Evolutionary conservation across 441 rosid genomes (phyloP).

Genomic region (Adansonia rubrostipa): DNA sequence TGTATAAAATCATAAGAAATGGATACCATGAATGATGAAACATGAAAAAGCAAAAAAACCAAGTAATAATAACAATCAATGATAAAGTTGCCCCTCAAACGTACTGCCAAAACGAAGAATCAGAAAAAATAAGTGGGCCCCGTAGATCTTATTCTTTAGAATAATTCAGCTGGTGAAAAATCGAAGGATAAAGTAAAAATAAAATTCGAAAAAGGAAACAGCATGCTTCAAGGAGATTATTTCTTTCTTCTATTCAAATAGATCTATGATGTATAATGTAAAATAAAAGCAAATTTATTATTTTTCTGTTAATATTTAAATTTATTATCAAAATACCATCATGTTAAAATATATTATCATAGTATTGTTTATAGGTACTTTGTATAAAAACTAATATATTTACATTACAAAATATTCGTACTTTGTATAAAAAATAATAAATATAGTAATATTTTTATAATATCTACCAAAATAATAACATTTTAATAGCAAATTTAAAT

Average conservation of each 20-base stretch:
- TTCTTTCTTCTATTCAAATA: slow-evolving; percentile 21
- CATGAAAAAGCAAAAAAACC: neutral
- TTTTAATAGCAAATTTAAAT: no score
- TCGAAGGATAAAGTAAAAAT: slow-evolving; percentile 23
- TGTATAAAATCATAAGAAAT: slow-evolving; percentile 19
- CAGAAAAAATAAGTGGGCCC: slow-evolving; percentile 30
- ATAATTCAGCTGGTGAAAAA: slow-evolving; percentile 29
- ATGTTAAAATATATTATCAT: no score
- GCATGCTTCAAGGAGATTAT: slow-evolving; percentile 17
- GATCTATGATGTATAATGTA: neutral
- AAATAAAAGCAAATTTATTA: no score
- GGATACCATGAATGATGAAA: neutral
- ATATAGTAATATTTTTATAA: no score
- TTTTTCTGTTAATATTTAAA: no score
- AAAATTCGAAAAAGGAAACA: slow-evolving; percentile 14
- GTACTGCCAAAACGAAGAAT: slow-evolving; percentile 20
- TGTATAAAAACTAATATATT: no score
- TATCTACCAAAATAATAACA: no score
- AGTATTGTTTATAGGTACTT: no score
- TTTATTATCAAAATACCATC: no score
- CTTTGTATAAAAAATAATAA: no score
- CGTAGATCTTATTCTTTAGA: slow-evolving; percentile 16
- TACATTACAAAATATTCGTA: no score
- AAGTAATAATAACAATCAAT: neutral
- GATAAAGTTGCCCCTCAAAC: neutral